phyloP scores from a whole-genome alignment of 164 flowering plant species.

The Dillenia turbinata region DNA sequence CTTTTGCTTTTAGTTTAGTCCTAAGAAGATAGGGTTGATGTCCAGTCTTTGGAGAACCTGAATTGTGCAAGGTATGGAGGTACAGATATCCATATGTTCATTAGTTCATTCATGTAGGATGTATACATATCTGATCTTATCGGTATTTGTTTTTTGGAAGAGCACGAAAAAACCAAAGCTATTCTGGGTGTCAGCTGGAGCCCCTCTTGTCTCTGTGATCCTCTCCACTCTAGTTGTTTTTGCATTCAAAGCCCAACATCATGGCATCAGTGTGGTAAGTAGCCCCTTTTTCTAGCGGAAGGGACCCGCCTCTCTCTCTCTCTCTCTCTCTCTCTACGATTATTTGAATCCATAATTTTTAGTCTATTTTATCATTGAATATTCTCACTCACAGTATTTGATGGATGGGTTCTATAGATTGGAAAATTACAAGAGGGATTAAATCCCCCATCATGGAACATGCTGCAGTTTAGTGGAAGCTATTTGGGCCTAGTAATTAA shows the following conservation, averaged over 20 bases:
- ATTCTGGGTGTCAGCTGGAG: constrained; percentile 97
- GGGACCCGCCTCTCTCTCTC: background rate
- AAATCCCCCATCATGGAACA: constrained; percentile 86
- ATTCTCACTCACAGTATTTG: background rate
- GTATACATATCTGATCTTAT: background rate
- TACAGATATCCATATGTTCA: too few relatives aligned
- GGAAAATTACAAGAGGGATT: constrained; percentile 75
- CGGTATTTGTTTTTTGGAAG: constrained; percentile 22
- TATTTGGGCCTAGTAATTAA: constrained; percentile 59
- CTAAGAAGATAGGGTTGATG: too few relatives aligned
- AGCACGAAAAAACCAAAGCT: constrained; percentile 73
- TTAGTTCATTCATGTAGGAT: too few relatives aligned
- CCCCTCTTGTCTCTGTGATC: constrained; percentile 78
- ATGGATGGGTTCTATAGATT: constrained; percentile 37
- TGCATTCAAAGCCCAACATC: constrained; percentile 63
- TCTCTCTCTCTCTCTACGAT: background rate
- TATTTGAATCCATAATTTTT: constrained; percentile 2
- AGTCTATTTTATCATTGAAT: background rate
- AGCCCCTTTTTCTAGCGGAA: background rate
- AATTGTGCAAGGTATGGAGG: too few relatives aligned
- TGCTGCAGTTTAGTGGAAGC: constrained; percentile 56
- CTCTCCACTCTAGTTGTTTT: constrained; percentile 77
- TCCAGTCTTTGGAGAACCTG: too few relatives aligned
- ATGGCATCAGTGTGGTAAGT: constrained; percentile 78
- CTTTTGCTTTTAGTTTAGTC: too few relatives aligned